Base-by-base conservation (phyloP, 2,329 filamentous ascomycete genomes). In the Fusarium sublunatum region DNA sequence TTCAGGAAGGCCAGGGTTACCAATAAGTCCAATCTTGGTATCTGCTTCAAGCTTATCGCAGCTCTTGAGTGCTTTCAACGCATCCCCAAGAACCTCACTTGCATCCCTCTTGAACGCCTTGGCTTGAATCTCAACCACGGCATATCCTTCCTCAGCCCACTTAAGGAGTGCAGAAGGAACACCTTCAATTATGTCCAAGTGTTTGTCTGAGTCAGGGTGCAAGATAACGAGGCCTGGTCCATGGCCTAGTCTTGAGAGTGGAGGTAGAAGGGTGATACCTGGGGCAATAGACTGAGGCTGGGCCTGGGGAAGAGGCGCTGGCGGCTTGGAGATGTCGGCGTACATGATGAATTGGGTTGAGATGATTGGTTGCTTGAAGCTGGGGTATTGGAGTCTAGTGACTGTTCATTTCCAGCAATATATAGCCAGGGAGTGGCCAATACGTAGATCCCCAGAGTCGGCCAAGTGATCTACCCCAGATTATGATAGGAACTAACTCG, bases 111-210 rank as follows among this genome's bases (percentile, higher is more conserved):
- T 64, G 8, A 7, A 62, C 36, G 26, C 24, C 19, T 22, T 26
- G 3, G 75, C 70, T 12, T 60, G 57, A 1, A 90, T 70, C 70
- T 89, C 82, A 0, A 78, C 85, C 4, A 91, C 86, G 0, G 83
- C 78, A 64, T 85, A 91, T 0, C 88, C 87, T 71, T 91, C 89
- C 70, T 91, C 88, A 0, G 88, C 88, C 89, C 89, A 91, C 74
- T 91, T 91, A 58, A 84, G 71, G 12, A 85, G 68, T 0, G 86
- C 84, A 8, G 82, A 79, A 0, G 88, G 88, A 50, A 80, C 78
- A 58, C 53, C 74, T 62, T 70, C 68, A 46, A 53, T 53, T 19
- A 66, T 72, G 0, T 61, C 57, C 35, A 61, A 38, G 19, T 44
- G 13, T 6, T 50, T 45, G 0, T 65, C 56, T 0, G 57, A 53